Evolutionary conservation across 2,329 filamentous ascomycete genomes (phyloP), one percentile per base, ranked within the genome.

Genomic region (Sordariomycetes sp.): DNA sequence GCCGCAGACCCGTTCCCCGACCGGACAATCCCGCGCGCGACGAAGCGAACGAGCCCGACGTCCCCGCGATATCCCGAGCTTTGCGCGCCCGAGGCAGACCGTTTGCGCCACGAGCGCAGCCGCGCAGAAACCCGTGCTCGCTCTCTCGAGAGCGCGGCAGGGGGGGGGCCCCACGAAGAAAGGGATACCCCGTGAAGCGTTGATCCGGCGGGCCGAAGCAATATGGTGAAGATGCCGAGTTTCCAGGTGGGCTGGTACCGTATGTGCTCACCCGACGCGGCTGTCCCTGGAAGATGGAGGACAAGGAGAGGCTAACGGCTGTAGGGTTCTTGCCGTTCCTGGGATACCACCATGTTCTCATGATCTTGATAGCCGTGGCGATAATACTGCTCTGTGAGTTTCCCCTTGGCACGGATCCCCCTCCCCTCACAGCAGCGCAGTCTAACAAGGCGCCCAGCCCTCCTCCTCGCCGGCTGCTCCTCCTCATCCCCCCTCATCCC

Each of bases 401-500:
- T n/a, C n/a, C n/a, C n/a, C n/a, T n/a, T n/a, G n/a, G n/a, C n/a
- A n/a, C n/a, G n/a, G n/a, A n/a, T n/a, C n/a, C n/a, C 52, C 52
- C 28, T 48, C 20, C 22, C 42, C 42, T 10, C 42, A 10, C 1
- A 8, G 3, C 45, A 50, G n/a, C 15, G 7, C 36, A 20, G 10
- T n/a, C 45, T 50, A 22, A 50, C 22, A 55, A 39, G 57, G 58
- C 48, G 57, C 17, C 60, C 65, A 96, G 91, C 94, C 65, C 82
- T 99, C 62, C 76, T 99, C 65, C 78, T 99, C 63, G 92, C 94
- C 66, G 94, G 94, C 65, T 99, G 94, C 73, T 97, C 94, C 4
- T 97, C 92, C 10, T 96, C 92, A 48, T 96, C 92, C 55, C 94
- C 92, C 2, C 77, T 95, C 57, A 96, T 99, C 65, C 94, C 94